A percentile compares a stretch with the other conserved stretches of the same genome.
These are phyloP conservation scores for Sphaerulina musiva DNA, from an alignment of 2,329 filamentous ascomycete genomes.

Conservation along the genomic window DNA sequence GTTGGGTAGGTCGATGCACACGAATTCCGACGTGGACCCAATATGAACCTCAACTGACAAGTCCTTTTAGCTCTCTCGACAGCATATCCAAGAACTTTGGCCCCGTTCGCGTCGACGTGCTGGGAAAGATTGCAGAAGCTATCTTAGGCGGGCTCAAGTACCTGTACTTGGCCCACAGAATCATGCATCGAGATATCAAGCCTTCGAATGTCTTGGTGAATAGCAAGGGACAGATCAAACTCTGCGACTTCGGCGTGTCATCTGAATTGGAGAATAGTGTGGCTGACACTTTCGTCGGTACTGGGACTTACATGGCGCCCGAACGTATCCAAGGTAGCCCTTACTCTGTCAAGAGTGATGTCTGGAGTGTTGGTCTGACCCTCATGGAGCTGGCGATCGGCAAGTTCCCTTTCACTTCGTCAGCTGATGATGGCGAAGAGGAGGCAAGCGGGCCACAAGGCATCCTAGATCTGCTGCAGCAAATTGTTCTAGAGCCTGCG, in stretches of 20 bases:
- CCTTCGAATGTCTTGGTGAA: slow-evolving; percentile 97
- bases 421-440: slow-evolving; percentile 67
- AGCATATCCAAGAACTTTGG: slow-evolving; percentile 91
- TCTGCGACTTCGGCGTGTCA: slow-evolving; percentile 98
- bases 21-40: not conserved
- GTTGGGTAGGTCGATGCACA: slow-evolving; percentile 66
- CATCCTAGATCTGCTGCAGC: slow-evolving; percentile 90
- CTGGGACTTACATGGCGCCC: slow-evolving; percentile 98
- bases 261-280: slow-evolving; percentile 97
- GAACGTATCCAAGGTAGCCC: slow-evolving; percentile 95
- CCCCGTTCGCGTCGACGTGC: slow-evolving; percentile 87
- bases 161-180: slow-evolving; percentile 89
- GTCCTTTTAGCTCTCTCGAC: slow-evolving; percentile 67
- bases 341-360: slow-evolving; percentile 96
- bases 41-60: not conserved
- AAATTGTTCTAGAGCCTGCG: slow-evolving; percentile 94
- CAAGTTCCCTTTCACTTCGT: slow-evolving; percentile 89
- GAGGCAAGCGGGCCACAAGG: slow-evolving; percentile 72
- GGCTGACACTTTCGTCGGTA: slow-evolving; percentile 95
- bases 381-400: slow-evolving; percentile 98
- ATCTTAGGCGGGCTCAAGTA: slow-evolving; percentile 90
- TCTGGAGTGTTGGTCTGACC: slow-evolving; percentile 93
- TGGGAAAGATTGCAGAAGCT: slow-evolving; percentile 95
- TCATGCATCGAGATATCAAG: slow-evolving; percentile 99
- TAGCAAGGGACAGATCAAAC: slow-evolving; percentile 87